phyloP scores from a whole-genome alignment of 2,329 filamentous ascomycete genomes.

The Ceratocystis huliohia region DNA sequence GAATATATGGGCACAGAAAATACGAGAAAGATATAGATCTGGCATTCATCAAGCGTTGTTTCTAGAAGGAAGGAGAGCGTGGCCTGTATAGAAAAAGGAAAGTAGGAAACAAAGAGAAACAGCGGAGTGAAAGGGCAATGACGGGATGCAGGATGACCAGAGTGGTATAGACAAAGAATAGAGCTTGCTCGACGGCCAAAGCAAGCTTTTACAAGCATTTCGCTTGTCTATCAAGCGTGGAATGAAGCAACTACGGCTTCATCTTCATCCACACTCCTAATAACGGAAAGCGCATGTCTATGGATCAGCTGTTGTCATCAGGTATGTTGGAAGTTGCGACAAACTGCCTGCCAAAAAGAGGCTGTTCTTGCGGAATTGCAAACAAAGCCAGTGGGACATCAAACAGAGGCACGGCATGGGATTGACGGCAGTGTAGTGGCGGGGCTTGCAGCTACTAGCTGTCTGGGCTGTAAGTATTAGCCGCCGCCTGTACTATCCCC shows the following conservation, averaged over 20 bases:
- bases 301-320: not conserved
- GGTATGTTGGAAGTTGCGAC: not conserved
- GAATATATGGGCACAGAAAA: not conserved
- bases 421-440: not conserved
- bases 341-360: not conserved
- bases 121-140: conserved; percentile 1
- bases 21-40: not conserved
- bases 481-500: not conserved
- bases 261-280: not conserved
- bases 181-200: not conserved
- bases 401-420: not conserved
- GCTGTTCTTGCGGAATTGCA: not conserved
- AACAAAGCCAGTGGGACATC: not conserved
- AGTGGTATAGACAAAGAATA: not conserved
- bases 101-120: conserved; percentile 1
- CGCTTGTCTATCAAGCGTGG: conserved; percentile 7
- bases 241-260: conserved; percentile 1
- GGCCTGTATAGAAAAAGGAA: not conserved
- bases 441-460: not conserved
- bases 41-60: not conserved
- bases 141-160: not conserved
- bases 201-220: not conserved
- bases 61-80: not conserved
- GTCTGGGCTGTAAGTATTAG: not conserved
- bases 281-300: not conserved